Conservation (phyloP, 257 asterid species). For the Mitragyna speciosa region DNA sequence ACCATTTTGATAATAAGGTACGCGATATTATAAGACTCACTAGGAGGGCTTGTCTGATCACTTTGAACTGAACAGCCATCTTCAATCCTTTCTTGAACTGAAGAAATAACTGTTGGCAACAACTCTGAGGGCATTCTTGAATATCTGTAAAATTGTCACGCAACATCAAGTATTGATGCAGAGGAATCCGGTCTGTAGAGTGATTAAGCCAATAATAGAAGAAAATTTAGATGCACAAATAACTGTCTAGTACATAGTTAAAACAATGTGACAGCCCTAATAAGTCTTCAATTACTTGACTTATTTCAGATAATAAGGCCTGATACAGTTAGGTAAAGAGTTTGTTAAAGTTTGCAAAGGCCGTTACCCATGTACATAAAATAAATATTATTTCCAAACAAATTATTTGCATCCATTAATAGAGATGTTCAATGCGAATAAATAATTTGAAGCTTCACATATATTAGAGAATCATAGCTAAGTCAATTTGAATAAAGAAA, state of each 20-base stretch:
- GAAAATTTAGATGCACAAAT: not conserved
- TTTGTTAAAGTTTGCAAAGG: not conserved
- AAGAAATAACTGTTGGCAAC: constrained; percentile 60
- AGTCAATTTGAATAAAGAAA: not conserved
- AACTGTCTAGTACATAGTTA: not conserved
- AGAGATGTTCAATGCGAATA: not conserved
- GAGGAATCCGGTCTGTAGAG: not conserved
- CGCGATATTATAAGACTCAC: constrained; percentile 45
- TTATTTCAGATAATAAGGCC: no score
- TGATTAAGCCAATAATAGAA: not conserved
- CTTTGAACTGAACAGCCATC: constrained; percentile 60
- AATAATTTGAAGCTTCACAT: not conserved
- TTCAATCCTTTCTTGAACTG: constrained; percentile 62
- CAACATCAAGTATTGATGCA: not conserved
- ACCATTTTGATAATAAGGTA: not conserved
- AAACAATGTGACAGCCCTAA: not conserved
- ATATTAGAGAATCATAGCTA: not conserved
- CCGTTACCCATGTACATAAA: not conserved
- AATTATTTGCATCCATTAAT: not conserved
- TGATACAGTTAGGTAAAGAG: not conserved
- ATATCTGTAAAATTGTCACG: constrained; percentile 47
- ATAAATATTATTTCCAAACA: not conserved
- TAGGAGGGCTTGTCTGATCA: constrained; percentile 64
- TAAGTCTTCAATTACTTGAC: no score
- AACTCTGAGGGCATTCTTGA: constrained; percentile 83